Evolutionary conservation across 768 basidiomycete genomes (phyloP).

Genomic region (Crassisporium funariophilum): DNA sequence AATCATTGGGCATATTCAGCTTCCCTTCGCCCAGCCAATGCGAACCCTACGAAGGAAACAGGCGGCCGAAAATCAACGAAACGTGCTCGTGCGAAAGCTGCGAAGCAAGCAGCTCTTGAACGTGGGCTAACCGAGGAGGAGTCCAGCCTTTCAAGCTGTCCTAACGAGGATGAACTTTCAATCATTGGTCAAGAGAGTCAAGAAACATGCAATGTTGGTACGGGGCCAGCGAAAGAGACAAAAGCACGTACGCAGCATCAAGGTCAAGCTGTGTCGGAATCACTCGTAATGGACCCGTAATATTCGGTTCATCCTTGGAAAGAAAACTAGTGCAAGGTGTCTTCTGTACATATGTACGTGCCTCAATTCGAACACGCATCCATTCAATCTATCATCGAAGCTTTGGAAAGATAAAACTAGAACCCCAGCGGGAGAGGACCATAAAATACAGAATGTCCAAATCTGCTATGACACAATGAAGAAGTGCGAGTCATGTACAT

Average conservation of each 20-base stretch:
- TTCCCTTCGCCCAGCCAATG: constrained; percentile 45
- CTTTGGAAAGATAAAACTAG: neutral
- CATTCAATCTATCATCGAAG: too few relatives aligned
- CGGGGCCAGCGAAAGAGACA: too few relatives aligned
- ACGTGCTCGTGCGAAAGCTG: constrained; percentile 22
- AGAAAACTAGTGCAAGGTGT: too few relatives aligned
- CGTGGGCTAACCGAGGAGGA: constrained; percentile 7
- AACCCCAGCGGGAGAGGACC: too few relatives aligned
- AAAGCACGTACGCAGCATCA: too few relatives aligned
- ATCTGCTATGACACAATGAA: neutral
- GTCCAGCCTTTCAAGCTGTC: neutral
- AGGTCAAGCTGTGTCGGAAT: too few relatives aligned
- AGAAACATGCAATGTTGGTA: too few relatives aligned
- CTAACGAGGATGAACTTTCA: neutral
- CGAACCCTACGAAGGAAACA: constrained; percentile 44
- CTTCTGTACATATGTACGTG: too few relatives aligned
- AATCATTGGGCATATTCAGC: constrained; percentile 24
- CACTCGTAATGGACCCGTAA: too few relatives aligned
- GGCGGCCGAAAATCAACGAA: constrained; percentile 47
- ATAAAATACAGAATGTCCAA: neutral
- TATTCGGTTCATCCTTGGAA: too few relatives aligned
- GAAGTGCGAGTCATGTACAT: constrained; percentile 6
- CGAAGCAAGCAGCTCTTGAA: constrained; percentile 10
- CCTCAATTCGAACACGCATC: too few relatives aligned
- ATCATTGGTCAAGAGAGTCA: too few relatives aligned